These are phyloP conservation scores for Alternaria solani DNA, from an alignment of 2,329 filamentous ascomycete genomes.

Conservation along the genomic window DNA sequence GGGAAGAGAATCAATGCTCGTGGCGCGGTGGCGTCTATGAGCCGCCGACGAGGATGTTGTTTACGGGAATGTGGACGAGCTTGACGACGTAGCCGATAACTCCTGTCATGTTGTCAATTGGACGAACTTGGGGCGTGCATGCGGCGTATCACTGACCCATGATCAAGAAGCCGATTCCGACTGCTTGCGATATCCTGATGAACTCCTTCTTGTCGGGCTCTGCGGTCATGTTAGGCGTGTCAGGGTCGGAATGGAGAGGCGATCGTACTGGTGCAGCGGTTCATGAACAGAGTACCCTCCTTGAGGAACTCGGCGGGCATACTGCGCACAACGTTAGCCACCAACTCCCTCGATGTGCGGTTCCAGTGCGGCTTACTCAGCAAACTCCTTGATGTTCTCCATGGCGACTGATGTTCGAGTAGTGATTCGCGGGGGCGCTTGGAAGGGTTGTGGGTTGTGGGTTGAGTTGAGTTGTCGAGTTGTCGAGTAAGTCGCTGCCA, in stretches of 20 bases:
- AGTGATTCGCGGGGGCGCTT: slow-evolving; percentile 5
- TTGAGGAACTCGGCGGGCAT: slow-evolving; percentile 54
- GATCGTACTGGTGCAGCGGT: slow-evolving; percentile 57
- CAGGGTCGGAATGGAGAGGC: background rate
- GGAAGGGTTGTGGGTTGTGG: background rate
- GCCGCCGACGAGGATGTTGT: slow-evolving; percentile 61
- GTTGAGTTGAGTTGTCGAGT: slow-evolving; percentile 12
- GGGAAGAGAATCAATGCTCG: slow-evolving; percentile 20
- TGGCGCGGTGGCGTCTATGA: slow-evolving; percentile 37
- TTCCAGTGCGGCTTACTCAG: slow-evolving; percentile 58
- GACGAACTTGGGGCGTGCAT: background rate
- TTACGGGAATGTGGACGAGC: slow-evolving; percentile 62
- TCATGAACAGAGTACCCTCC: slow-evolving; percentile 60
- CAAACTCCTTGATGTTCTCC: slow-evolving; percentile 74
- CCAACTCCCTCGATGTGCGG: background rate
- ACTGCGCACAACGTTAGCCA: slow-evolving; percentile 38
- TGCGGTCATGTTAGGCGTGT: slow-evolving; percentile 43
- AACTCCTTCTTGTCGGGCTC: slow-evolving; percentile 54
- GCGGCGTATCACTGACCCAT: slow-evolving; percentile 50
- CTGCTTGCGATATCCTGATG: slow-evolving; percentile 59
- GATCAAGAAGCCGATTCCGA: slow-evolving; percentile 61
- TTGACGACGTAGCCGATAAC: slow-evolving; percentile 63
- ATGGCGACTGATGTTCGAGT: slow-evolving; percentile 57
- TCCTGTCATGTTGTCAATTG: slow-evolving; percentile 28
- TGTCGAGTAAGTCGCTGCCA: slow-evolving; percentile 14